phyloP scores from a whole-genome alignment of 495 filamentous ascomycete species.

The Neurospora discreta region DNA sequence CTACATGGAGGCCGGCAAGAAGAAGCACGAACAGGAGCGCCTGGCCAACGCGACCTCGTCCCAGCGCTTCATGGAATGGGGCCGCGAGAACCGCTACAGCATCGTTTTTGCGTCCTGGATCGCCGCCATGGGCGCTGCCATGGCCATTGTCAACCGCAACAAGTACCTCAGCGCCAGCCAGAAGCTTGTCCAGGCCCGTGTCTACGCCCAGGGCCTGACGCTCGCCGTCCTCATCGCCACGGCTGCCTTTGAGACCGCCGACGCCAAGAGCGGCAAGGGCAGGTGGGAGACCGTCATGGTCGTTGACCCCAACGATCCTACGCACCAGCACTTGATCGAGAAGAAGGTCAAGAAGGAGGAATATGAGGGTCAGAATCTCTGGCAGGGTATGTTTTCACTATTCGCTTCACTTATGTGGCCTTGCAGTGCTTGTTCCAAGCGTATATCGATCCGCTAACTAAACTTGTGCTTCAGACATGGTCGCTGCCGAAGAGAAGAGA shows the following conservation, averaged over 20 bases:
- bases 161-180: constrained; percentile 63
- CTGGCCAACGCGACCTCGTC: constrained; percentile 29
- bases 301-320: constrained; percentile 58
- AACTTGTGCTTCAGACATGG: constrained; percentile 48
- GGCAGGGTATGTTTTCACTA: constrained; percentile 74
- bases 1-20: constrained; percentile 52
- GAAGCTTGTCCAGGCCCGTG: constrained; percentile 94
- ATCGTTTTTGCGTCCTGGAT: constrained; percentile 83
- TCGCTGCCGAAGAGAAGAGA: constrained; percentile 62
- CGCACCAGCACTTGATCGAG: constrained; percentile 60
- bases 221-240: constrained; percentile 77
- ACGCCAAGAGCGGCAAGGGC: constrained; percentile 65
- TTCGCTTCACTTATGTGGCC: no score
- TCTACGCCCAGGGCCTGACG: constrained; percentile 95
- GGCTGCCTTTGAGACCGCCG: constrained; percentile 80
- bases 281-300: constrained; percentile 64
- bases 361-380: constrained; percentile 72
- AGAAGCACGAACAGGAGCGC: constrained; percentile 30
- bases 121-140: constrained; percentile 64
- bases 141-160: constrained; percentile 69
- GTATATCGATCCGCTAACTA: neutral
- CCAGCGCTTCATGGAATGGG: constrained; percentile 44
- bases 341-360: constrained; percentile 62
- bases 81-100: constrained; percentile 72
- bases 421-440: neutral